Conservation (phyloP, 2,329 filamentous ascomycete genomes). For the Diplodia corticola region DNA sequence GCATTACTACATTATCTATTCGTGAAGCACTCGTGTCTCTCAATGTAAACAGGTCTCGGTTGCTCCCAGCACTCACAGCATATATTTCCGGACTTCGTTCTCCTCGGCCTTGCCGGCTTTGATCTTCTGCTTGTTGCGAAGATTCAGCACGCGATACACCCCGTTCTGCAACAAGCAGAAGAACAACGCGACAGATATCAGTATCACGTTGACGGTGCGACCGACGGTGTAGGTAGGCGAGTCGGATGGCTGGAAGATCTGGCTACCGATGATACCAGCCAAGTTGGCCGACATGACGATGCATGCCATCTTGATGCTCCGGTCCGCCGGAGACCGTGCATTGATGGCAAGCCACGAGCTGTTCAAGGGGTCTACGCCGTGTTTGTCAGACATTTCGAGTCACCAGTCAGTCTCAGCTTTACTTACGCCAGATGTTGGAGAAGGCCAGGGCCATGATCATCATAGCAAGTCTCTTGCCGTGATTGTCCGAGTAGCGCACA, state of each 20-base stretch:
- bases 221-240: slow-evolving; percentile 25
- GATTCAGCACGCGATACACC: slow-evolving; percentile 25
- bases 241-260: slow-evolving; percentile 27
- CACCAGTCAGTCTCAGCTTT: too few species aligned
- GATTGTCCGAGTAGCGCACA: neutral
- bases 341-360: slow-evolving; percentile 28
- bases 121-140: neutral
- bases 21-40: neutral
- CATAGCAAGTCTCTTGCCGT: slow-evolving; percentile 10
- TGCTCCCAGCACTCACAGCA: neutral
- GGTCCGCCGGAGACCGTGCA: slow-evolving; percentile 25
- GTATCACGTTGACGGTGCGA: slow-evolving; percentile 24
- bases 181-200: slow-evolving; percentile 21
- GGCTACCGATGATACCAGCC: slow-evolving; percentile 27
- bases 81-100: slow-evolving; percentile 1
- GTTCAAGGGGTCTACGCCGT: slow-evolving; percentile 23
- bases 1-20: neutral
- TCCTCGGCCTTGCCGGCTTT: neutral
- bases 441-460: slow-evolving; percentile 21
- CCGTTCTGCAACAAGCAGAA: slow-evolving; percentile 23
- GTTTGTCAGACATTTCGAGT: neutral
- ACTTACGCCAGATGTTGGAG: slow-evolving; percentile 21
- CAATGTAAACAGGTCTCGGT: too few species aligned
- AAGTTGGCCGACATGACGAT: slow-evolving; percentile 28
- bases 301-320: slow-evolving; percentile 27